phyloP scores from a whole-genome alignment of 176 grass and related monocot genomes.

The Carex littledalei region DNA sequence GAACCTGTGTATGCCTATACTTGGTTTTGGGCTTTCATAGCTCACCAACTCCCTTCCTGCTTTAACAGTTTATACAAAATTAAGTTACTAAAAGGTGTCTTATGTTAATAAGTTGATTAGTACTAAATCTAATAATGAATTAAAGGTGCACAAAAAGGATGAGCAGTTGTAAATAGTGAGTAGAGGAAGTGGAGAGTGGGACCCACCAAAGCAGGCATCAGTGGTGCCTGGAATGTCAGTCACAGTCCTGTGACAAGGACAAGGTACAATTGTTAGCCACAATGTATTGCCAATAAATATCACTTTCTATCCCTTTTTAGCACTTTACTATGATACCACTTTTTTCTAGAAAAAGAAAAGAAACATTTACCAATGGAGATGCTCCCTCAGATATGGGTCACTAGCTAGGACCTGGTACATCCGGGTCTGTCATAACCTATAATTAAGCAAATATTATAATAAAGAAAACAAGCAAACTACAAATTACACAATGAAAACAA shows the following conservation, averaged over 20 bases:
- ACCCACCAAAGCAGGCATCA: constrained; percentile 77
- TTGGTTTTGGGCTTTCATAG: constrained; percentile 81
- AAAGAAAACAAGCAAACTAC: background rate
- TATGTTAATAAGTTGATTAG: background rate
- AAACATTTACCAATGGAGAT: constrained; percentile 69
- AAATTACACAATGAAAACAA: background rate
- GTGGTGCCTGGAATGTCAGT: constrained; percentile 93
- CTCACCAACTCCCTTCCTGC: constrained; percentile 59
- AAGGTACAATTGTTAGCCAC: constrained; percentile 27
- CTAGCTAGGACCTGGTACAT: constrained; percentile 94
- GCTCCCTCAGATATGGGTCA: constrained; percentile 88
- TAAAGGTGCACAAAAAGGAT: too few relatives aligned
- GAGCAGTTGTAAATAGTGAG: too few relatives aligned
- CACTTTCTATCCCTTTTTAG: background rate
- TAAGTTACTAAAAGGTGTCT: background rate
- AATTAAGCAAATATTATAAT: constrained; percentile 8
- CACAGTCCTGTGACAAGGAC: constrained; percentile 62
- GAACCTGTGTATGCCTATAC: constrained; percentile 91
- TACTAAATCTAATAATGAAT: too few relatives aligned
- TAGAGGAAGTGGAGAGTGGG: background rate
- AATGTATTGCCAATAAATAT: background rate
- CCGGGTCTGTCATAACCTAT: constrained; percentile 95
- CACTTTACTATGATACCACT: background rate
- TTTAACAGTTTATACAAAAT: background rate
- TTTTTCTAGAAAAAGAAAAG: constrained; percentile 7